Base-by-base conservation (phyloP, 83 land plant genomes). In the Picea abies region DNA sequence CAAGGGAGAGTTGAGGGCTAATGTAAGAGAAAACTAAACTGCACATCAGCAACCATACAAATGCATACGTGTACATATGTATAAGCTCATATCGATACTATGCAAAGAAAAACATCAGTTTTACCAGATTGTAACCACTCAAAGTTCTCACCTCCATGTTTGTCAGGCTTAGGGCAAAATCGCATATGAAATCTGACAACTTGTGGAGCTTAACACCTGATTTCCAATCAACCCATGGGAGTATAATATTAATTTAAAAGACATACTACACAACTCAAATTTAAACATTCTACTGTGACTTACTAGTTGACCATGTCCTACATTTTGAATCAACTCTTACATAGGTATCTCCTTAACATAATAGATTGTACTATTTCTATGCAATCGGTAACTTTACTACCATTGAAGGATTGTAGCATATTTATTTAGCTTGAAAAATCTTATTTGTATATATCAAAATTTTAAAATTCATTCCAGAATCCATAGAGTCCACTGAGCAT, bases 131-230 rank as follows among this genome's bases (percentile, higher is more conserved):
- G 70, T 26, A 67, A 26, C 70, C 23, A 32, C 37, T 67, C 12
- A 26, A 26, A 29, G 12, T 67, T 14, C 72, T 69, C 23, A 69
- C 72, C 72, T 69, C 72, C 72, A 32, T 16, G 35, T 69, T 39
- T 39, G 35, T 69, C 1, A 69, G 19, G 72, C 39, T 69, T 69
- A 69, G 37, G 72, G 72, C 72, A 69, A 29, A 69, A 0, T 69
- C 73, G n/a, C 39, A 69, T 4, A 69, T 35, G 73, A 69, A 69
- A 69, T 29, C 73, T 69, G 73, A 69, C n/a, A 69, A 69, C 16
- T 39, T 69, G 32, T 35, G 41, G 17, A 32, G 73, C 19, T 15
- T 32, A 10, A 20, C 37, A 69, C 73, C 73, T 69, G 73, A 35
- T 69, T 69, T 26, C 2, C 73, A 69, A 32, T 35, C 37, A 69